A percentile compares a stretch with the other conserved stretches of the same genome.
These are phyloP conservation scores for Phenoliferia sp. DNA, from an alignment of 1,284 basidiomycete genomes.

Conservation along the genomic window DNA sequence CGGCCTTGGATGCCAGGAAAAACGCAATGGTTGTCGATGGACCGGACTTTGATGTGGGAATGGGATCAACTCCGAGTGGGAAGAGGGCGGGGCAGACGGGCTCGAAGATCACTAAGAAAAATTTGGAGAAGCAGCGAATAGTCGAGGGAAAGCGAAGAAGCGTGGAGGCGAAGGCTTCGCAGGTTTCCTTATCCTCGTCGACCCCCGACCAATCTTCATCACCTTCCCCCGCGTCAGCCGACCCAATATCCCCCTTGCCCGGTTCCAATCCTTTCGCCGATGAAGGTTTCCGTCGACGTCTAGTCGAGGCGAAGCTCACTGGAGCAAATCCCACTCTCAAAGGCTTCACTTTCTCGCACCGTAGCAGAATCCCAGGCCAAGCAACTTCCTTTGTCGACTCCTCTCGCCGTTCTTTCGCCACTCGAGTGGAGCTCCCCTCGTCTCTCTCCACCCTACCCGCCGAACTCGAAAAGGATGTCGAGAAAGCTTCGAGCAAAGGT, in stretches of 20 bases:
- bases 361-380: background rate
- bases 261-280: background rate
- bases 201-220: no score
- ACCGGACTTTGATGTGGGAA: background rate
- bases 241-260: background rate
- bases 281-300: background rate
- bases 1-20: background rate
- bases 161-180: no score
- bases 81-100: background rate
- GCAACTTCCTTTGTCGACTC: background rate
- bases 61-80: background rate
- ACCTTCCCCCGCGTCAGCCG: background rate
- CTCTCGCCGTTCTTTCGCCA: background rate
- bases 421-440: background rate
- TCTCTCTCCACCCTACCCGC: background rate
- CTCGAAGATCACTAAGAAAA: background rate
- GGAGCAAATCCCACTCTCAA: background rate
- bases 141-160: background rate
- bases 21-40: background rate
- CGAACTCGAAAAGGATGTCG: background rate
- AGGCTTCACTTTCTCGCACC: conserved; percentile 4
- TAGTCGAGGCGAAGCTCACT: background rate
- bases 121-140: background rate
- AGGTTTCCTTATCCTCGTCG: no score
- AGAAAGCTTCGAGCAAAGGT: no score